phyloP scores from a whole-genome alignment of 2,329 filamentous ascomycete genomes.

The Metarhizium guizhouense region DNA sequence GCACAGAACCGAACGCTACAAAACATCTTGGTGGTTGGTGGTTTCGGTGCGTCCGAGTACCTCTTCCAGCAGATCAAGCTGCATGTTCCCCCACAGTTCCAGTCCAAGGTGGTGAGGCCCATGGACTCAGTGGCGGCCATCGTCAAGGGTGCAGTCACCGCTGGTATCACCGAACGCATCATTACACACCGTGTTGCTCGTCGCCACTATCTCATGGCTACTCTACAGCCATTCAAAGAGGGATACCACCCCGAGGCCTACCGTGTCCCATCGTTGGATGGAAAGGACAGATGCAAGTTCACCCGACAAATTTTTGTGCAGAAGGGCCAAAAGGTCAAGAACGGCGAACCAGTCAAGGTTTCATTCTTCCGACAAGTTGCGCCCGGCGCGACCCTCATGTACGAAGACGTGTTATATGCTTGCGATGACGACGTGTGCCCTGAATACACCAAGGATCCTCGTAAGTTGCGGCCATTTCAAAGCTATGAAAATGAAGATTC shows the following conservation, averaged over 20 bases:
- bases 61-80: slow-evolving; percentile 99
- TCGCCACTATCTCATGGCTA: slow-evolving; percentile 98
- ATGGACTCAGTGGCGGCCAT: slow-evolving; percentile 99
- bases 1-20: slow-evolving; percentile 90
- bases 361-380: slow-evolving; percentile 98
- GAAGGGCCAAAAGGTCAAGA: slow-evolving; percentile 98
- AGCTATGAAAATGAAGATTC: not conserved
- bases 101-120: slow-evolving; percentile 93
- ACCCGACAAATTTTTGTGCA: slow-evolving; percentile 97
- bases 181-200: slow-evolving; percentile 95
- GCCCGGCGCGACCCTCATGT: slow-evolving; percentile 95
- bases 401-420: slow-evolving; percentile 95
- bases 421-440: slow-evolving; percentile 98
- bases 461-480: slow-evolving; percentile 51
- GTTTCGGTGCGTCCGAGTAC: slow-evolving; percentile 96
- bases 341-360: slow-evolving; percentile 96
- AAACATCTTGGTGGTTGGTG: slow-evolving; percentile 95
- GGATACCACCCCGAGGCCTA: slow-evolving; percentile 98
- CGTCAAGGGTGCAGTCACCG: slow-evolving; percentile 95
- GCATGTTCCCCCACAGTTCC: slow-evolving; percentile 95
- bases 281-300: slow-evolving; percentile 97
- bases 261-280: slow-evolving; percentile 90
- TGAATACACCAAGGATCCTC: slow-evolving; percentile 97
- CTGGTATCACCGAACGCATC: slow-evolving; percentile 93
- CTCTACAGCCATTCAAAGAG: slow-evolving; percentile 96